Evolutionary conservation across 2,329 filamentous ascomycete genomes (phyloP), one percentile per base, ranked within the genome.

Genomic region (Aureobasidium pullulans): DNA sequence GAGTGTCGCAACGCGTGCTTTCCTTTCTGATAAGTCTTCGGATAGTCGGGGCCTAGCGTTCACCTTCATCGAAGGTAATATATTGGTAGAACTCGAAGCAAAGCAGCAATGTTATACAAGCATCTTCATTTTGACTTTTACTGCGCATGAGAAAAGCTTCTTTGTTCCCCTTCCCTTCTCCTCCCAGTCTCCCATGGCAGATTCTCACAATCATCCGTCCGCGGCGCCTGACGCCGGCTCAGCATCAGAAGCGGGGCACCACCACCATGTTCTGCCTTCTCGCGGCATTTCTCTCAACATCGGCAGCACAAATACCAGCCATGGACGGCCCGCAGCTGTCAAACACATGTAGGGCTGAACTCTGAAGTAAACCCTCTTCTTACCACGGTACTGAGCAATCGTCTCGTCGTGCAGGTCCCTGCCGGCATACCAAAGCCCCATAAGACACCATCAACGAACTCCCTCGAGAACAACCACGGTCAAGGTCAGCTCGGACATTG

Each of bases 361-460:
- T 9, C 15, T 8, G 36, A 11, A 43, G 2, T 7, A 8, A 34
- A 28, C 10, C 13, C 6, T 36, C 13, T 40, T 11, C 34, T 32
- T 13, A 34, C 11, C 31, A 32, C 19, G 52, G 32, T 60, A 19
- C 61, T 50, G 44, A 43, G 50, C 42, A 50, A 63, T 58, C 65
- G 63, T 66, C 69, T 64, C 57, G 28, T 44, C 46, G 37, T 59
- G 48, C 66, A 84, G 82, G 66, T 84, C 83, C 54, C 74, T 76
- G 46, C 80, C 83, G 64, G 77, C 80, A 57, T 84, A 82, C 71
- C 79, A 82, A 63, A 85, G 81, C 67, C 84, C 84, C n/a, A 75
- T 84, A 52, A 78, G 85, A 73, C 85, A 88, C 70, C 84, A 87
- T 72, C 79, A 77, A 64, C 81, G 84, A 62, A 79, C 80, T 57